Evolutionary conservation across 1,284 basidiomycete species (phyloP).

Genomic region (Psilocybe mexicana): DNA sequence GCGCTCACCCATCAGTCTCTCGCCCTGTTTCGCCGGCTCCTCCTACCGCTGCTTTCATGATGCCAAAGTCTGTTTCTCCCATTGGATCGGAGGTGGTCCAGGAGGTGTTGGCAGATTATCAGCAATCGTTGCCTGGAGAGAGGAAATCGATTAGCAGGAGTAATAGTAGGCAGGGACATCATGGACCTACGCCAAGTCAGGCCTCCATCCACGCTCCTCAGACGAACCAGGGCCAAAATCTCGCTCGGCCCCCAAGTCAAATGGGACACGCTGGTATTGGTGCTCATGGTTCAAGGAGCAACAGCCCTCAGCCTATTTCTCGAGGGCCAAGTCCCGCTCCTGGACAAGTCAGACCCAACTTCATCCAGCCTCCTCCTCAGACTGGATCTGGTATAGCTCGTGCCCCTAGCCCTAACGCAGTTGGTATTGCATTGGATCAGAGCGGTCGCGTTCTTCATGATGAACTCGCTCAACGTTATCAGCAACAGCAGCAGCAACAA

Average conservation of each 20-base stretch:
- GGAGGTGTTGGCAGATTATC: conserved; percentile 77
- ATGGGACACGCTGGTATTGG: conserved; percentile 81
- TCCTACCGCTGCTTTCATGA: conserved; percentile 76
- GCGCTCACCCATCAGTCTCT: conserved; percentile 65
- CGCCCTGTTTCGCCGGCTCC: conserved; percentile 75
- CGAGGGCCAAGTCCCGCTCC: conserved; percentile 50
- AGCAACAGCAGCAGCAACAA: conserved; percentile 35
- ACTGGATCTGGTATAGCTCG: conserved; percentile 28
- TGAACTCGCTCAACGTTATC: conserved; percentile 69
- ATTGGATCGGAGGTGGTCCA: conserved; percentile 46
- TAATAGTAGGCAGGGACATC: conserved; percentile 40
- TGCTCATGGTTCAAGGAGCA: conserved; percentile 56
- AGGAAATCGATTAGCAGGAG: conserved; percentile 47
- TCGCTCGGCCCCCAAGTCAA: conserved; percentile 53
- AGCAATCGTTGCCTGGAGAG: conserved; percentile 88
- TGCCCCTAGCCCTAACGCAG: conserved; percentile 44
- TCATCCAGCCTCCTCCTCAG: conserved; percentile 35
- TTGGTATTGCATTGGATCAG: conserved; percentile 81
- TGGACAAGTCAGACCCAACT: conserved; percentile 28
- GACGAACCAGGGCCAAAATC: conserved; percentile 35
- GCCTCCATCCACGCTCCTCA: conserved; percentile 11
- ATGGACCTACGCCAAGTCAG: conserved; percentile 26
- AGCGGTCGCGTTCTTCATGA: conserved; percentile 79
- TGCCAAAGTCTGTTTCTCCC: conserved; percentile 53
- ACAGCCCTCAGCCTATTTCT: conserved; percentile 62